phyloP scores from a whole-genome alignment of 176 grass and related monocot species.

The Puccinellia tenuiflora region DNA sequence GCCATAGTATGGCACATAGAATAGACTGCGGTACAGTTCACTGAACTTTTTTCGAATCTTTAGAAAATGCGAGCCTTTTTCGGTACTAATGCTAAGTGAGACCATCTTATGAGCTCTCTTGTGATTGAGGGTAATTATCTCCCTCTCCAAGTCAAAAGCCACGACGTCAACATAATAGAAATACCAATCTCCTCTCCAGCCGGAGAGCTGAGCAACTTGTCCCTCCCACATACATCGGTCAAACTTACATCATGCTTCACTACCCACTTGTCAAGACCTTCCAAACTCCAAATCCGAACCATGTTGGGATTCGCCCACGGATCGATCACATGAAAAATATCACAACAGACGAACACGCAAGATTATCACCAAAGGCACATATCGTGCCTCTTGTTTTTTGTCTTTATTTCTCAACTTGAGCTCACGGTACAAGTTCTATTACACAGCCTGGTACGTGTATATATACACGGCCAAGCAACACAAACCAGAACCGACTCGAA shows the following conservation, averaged over 20 bases:
- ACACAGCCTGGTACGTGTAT: no score
- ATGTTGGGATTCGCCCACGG: no score
- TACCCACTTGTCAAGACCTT: neutral
- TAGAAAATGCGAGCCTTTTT: neutral
- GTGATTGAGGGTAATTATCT: neutral
- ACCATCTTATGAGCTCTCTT: neutral
- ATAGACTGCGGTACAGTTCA: no score
- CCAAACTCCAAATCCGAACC: neutral
- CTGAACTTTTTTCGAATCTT: neutral
- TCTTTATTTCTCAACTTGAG: no score
- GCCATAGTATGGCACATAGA: no score
- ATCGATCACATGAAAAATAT: no score
- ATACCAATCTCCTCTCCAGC: neutral
- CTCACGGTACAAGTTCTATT: no score
- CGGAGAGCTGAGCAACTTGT: neutral
- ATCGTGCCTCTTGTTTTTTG: no score
- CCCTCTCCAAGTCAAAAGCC: neutral
- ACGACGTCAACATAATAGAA: neutral
- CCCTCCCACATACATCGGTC: neutral
- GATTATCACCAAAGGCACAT: no score
- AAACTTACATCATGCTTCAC: neutral
- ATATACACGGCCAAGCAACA: no score
- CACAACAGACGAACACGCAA: no score
- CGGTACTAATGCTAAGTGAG: constrained; percentile 1
- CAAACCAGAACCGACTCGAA: no score